Conservation (phyloP, 345 rosid species). For the Hibiscus trionum region DNA sequence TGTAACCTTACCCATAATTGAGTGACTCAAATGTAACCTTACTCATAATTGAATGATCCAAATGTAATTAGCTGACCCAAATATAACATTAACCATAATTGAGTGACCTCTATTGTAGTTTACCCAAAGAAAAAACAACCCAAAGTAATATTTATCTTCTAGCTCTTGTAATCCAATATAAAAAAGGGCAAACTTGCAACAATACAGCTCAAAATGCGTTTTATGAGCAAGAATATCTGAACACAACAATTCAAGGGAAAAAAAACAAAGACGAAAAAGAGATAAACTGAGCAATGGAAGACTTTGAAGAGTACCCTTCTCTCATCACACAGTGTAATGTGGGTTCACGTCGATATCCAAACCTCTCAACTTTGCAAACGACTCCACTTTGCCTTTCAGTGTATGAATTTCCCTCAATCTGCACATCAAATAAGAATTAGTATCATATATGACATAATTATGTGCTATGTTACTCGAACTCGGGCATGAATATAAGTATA, state of each 20-base stretch:
- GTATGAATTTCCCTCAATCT: conserved; percentile 59
- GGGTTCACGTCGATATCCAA: conserved; percentile 57
- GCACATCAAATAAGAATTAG: conserved; percentile 10
- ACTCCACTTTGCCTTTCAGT: conserved; percentile 57
- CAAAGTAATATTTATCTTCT: background rate
- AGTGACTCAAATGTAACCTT: no score
- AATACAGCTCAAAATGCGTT: background rate
- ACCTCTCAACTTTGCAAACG: conserved; percentile 50
- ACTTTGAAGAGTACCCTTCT: background rate
- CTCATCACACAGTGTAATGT: conserved; percentile 11
- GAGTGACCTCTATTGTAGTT: no score
- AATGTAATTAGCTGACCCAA: no score
- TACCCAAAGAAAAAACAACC: background rate
- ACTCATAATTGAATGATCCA: no score
- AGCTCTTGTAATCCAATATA: background rate
- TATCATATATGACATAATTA: background rate
- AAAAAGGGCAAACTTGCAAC: background rate
- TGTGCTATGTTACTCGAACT: background rate
- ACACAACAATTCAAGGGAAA: background rate
- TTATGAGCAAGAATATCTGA: background rate
- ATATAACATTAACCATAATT: no score
- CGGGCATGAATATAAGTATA: background rate
- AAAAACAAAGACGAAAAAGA: background rate
- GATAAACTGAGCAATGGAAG: background rate
- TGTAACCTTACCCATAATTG: no score